Conservation (phyloP, 2,329 filamentous ascomycete species). For the Phyllosticta citribraziliensis region DNA sequence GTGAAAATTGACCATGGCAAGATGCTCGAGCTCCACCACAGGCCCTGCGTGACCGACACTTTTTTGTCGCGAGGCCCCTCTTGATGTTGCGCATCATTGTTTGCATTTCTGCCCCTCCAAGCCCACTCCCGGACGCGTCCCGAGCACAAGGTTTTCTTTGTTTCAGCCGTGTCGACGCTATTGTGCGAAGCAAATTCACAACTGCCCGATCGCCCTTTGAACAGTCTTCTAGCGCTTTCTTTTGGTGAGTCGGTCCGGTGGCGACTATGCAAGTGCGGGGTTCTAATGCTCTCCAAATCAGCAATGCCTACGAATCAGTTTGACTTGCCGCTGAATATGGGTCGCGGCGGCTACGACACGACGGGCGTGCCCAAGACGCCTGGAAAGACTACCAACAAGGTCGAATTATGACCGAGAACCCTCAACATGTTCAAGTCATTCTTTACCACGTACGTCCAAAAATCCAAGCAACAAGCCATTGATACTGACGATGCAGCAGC, state of each 20-base stretch:
- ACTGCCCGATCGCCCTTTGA: background rate
- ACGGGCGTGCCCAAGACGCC: conserved; percentile 38
- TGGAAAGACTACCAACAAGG: conserved; percentile 17
- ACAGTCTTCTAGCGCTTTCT: background rate
- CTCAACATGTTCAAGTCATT: background rate
- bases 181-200: background rate
- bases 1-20: conserved; percentile 4
- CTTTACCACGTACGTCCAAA: background rate
- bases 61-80: conserved; percentile 4
- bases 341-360: conserved; percentile 40
- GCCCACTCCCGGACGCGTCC: background rate
- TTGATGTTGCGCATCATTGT: conserved; percentile 3
- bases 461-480: background rate
- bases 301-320: background rate
- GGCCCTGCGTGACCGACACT: background rate
- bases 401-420: background rate
- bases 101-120: background rate
- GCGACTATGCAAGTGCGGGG: background rate
- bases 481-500: background rate
- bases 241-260: background rate
- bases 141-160: background rate
- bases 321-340: conserved; percentile 29
- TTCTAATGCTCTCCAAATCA: background rate
- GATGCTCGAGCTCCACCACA: conserved; percentile 4
- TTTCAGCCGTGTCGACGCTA: background rate